These are phyloP conservation scores for Tricladium varicosporioides DNA, from an alignment of 2,329 filamentous ascomycete genomes.

Conservation along the genomic window DNA sequence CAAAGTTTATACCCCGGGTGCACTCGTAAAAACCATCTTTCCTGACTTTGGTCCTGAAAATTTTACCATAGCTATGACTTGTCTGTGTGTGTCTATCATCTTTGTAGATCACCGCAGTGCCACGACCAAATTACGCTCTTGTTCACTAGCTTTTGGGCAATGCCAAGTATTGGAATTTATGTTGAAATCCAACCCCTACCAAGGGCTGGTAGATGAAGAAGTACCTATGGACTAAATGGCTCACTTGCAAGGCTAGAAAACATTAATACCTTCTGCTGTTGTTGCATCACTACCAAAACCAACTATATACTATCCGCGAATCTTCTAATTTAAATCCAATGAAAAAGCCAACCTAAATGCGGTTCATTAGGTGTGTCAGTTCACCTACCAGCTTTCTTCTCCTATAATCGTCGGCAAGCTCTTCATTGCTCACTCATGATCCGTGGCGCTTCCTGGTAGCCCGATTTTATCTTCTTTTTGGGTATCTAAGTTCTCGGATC, in stretches of 20 bases:
- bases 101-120: too few species aligned
- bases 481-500: not conserved
- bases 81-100: too few species aligned
- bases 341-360: slow-evolving; percentile 24
- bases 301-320: not conserved
- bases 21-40: too few species aligned
- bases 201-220: too few species aligned
- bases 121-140: too few species aligned
- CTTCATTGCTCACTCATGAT: slow-evolving; percentile 23
- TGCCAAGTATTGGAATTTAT: too few species aligned
- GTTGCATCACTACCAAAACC: not conserved
- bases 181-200: too few species aligned
- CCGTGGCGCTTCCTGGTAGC: not conserved
- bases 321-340: slow-evolving; percentile 25
- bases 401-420: slow-evolving; percentile 16
- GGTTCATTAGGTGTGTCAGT: slow-evolving; percentile 20
- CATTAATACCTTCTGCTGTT: not conserved
- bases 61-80: too few species aligned
- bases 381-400: slow-evolving; percentile 28
- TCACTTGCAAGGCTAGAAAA: not conserved
- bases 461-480: not conserved
- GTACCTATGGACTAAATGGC: not conserved
- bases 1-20: too few species aligned
- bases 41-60: too few species aligned
- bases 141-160: too few species aligned